These are phyloP conservation scores for Hippophae gyantsensis DNA, from an alignment of 306 rosid species.

Conservation along the genomic window DNA sequence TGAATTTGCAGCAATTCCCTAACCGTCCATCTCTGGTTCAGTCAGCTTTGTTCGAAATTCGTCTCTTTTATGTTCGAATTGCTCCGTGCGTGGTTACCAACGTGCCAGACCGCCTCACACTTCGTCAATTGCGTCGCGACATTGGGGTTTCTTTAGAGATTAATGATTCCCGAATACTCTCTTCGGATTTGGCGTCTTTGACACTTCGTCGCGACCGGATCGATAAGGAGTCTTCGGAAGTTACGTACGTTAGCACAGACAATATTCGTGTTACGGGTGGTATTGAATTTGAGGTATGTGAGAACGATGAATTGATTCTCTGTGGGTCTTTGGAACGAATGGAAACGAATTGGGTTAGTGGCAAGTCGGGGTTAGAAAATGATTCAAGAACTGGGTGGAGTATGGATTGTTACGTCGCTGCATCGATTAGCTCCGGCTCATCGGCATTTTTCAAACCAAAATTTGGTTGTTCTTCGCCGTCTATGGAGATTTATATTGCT, in stretches of 20 bases:
- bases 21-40: constrained; percentile 35
- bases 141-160: constrained; percentile 54
- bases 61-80: constrained; percentile 65
- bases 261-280: constrained; percentile 53
- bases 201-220: constrained; percentile 62
- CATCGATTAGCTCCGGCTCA: constrained; percentile 42
- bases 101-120: constrained; percentile 52
- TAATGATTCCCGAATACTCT: constrained; percentile 42
- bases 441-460: constrained; percentile 71
- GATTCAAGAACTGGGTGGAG: constrained; percentile 48
- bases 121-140: constrained; percentile 48
- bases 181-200: constrained; percentile 33
- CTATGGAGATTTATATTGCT: constrained; percentile 73
- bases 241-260: constrained; percentile 80
- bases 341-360: constrained; percentile 50
- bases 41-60: constrained; percentile 46
- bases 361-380: constrained; percentile 29
- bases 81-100: constrained; percentile 46
- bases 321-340: constrained; percentile 71
- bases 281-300: constrained; percentile 70
- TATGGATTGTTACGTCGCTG: constrained; percentile 60
- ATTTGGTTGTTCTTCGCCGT: constrained; percentile 59
- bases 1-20: constrained; percentile 28
- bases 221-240: constrained; percentile 61
- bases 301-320: constrained; percentile 57